Evolutionary conservation across 306 rosid genomes (phyloP).

Genomic region (Quercus rubra): DNA sequence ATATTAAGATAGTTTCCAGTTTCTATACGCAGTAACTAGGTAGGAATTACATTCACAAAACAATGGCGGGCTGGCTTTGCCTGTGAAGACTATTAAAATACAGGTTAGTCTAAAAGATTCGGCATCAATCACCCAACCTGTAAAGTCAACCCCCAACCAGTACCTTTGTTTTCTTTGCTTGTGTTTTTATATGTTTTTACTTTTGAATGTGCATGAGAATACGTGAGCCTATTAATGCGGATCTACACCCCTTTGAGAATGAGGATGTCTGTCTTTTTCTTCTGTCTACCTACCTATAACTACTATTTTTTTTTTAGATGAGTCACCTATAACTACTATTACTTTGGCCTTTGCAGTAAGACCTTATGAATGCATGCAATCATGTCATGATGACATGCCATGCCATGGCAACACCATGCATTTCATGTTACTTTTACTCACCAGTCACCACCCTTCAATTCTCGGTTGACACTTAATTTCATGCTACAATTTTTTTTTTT

Average conservation of each 20-base stretch:
- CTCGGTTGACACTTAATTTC: background rate
- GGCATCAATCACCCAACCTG: conserved; percentile 22
- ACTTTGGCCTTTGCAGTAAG: background rate
- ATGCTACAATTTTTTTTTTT: too few species aligned
- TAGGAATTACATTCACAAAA: background rate
- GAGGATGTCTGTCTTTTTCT: conserved; percentile 42
- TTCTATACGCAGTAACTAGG: too few species aligned
- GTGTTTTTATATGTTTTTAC: background rate
- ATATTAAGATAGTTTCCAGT: too few species aligned
- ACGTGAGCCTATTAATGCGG: conserved; percentile 43
- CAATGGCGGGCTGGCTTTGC: conserved; percentile 2
- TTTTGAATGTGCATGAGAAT: conserved; percentile 15
- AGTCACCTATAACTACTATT: background rate
- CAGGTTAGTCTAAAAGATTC: conserved; percentile 34
- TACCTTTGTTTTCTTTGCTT: conserved; percentile 10
- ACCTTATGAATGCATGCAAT: background rate
- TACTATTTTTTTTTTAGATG: too few species aligned
- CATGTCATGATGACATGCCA: background rate
- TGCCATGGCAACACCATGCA: background rate
- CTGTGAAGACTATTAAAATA: conserved; percentile 35
- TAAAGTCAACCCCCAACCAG: conserved; percentile 39
- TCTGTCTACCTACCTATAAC: background rate
- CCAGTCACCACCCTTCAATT: background rate
- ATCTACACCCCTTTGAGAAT: conserved; percentile 27
- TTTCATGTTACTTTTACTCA: background rate